Percentiles rank a stretch among this genome's conserved stretches.
phyloP scores from a whole-genome alignment of 129 eudicot species.

The Artemisia argyi region DNA sequence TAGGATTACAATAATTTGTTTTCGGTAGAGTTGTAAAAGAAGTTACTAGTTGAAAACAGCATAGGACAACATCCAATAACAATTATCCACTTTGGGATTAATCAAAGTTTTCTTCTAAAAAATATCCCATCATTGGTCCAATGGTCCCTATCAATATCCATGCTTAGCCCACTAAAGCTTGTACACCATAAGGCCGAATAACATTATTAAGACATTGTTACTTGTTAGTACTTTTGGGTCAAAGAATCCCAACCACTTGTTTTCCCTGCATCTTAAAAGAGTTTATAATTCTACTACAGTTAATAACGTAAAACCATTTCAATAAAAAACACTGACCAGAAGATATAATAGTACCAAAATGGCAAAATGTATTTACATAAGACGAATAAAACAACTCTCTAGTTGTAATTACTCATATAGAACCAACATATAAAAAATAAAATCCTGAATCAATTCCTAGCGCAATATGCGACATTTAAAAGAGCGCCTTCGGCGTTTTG shows the following conservation, averaged over 20 bases:
- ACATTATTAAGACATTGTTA: too few relatives aligned
- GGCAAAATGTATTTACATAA: background rate
- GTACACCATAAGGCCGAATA: background rate
- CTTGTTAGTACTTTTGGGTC: background rate
- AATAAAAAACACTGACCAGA: background rate
- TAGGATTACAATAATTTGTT: too few relatives aligned
- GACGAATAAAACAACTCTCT: constrained; percentile 7
- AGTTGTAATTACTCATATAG: background rate
- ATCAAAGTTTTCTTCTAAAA: too few relatives aligned
- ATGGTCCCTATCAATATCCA: background rate
- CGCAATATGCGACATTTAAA: constrained; percentile 3
- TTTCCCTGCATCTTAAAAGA: too few relatives aligned
- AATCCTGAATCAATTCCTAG: background rate
- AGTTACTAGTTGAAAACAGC: background rate
- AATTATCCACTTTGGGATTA: background rate
- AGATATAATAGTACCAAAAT: background rate
- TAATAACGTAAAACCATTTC: too few relatives aligned
- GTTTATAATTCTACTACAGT: too few relatives aligned
- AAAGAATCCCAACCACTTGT: background rate
- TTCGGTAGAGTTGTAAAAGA: background rate
- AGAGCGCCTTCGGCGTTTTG: background rate
- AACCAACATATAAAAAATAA: background rate
- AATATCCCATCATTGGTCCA: background rate
- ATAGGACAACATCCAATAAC: background rate
- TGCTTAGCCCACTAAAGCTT: background rate